Evolutionary conservation across 164 flowering plant species (phyloP).

Genomic region (Platanus orientalis): DNA sequence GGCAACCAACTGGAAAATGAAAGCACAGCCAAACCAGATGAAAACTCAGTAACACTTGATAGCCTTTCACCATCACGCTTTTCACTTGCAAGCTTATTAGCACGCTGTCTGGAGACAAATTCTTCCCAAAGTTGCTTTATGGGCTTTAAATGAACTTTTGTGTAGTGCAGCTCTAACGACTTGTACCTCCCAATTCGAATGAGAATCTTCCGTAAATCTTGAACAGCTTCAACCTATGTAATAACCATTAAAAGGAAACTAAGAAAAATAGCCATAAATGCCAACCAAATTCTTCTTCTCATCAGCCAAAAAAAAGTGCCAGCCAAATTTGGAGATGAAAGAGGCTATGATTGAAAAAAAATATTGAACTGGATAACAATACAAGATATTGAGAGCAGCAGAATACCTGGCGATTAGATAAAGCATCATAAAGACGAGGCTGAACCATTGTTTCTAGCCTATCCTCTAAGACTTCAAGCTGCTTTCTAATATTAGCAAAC

Average conservation of each 20-base stretch:
- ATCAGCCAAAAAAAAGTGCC: too few relatives aligned
- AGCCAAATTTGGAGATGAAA: constrained; percentile 2
- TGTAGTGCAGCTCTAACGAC: constrained; percentile 74
- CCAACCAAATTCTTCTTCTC: too few relatives aligned
- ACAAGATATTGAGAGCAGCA: neutral
- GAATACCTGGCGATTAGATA: constrained; percentile 75
- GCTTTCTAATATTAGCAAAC: constrained; percentile 95
- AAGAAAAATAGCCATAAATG: neutral
- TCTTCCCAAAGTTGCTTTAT: constrained; percentile 88
- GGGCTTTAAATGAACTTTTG: constrained; percentile 82
- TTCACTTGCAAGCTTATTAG: constrained; percentile 50
- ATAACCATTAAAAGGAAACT: neutral
- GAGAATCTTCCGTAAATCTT: constrained; percentile 83
- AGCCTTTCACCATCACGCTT: constrained; percentile 53
- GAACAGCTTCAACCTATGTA: constrained; percentile 70
- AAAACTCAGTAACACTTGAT: constrained; percentile 36
- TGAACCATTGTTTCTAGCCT: constrained; percentile 94
- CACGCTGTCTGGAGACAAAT: constrained; percentile 57
- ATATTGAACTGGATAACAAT: constrained; percentile 3
- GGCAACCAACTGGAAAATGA: constrained; percentile 90
- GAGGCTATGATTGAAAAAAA: neutral
- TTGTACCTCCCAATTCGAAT: constrained; percentile 88
- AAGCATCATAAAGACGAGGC: constrained; percentile 89
- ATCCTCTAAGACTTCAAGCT: constrained; percentile 95
- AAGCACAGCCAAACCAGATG: constrained; percentile 30